A percentile compares a stretch with the other conserved stretches of the same genome.
These are phyloP conservation scores for Leccinum insolens DNA, from an alignment of 1,284 basidiomycete species.

Conservation along the genomic window DNA sequence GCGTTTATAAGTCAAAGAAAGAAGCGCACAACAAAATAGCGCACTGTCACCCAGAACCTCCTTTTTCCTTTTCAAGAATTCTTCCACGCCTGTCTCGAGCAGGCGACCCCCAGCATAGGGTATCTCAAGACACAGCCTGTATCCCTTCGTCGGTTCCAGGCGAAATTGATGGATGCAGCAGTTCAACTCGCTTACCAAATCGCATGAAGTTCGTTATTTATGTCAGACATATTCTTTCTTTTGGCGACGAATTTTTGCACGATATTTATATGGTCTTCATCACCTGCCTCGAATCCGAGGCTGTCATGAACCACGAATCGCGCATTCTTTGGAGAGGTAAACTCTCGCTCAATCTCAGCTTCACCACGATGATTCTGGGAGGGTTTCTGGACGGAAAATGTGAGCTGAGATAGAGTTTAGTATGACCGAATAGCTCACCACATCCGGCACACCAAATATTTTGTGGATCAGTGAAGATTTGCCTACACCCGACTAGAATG, in stretches of 20 bases:
- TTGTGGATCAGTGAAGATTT: too few relatives aligned
- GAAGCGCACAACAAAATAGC: background rate
- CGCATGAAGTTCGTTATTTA: constrained; percentile 18
- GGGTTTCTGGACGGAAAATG: too few relatives aligned
- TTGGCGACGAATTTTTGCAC: constrained; percentile 10
- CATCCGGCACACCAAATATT: too few relatives aligned
- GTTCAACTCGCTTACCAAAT: constrained; percentile 11
- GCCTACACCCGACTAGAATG: too few relatives aligned
- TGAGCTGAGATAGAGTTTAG: too few relatives aligned
- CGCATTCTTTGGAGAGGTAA: constrained; percentile 9
- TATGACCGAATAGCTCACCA: too few relatives aligned
- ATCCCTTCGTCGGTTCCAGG: background rate
- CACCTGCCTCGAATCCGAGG: too few relatives aligned
- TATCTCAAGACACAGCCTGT: constrained; percentile 20
- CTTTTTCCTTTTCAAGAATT: constrained; percentile 9
- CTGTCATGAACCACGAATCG: constrained; percentile 25
- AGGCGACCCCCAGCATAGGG: constrained; percentile 20
- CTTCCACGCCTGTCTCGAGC: constrained; percentile 16
- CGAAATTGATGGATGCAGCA: fast-evolving
- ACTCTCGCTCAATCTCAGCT: constrained; percentile 17
- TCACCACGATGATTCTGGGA: too few relatives aligned
- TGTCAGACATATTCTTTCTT: background rate
- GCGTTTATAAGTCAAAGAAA: too few relatives aligned
- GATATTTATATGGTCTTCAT: background rate
- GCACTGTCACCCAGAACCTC: constrained; percentile 19